Evolutionary conservation across 768 basidiomycete genomes (phyloP).

Genomic region (Tricholoma terreum): DNA sequence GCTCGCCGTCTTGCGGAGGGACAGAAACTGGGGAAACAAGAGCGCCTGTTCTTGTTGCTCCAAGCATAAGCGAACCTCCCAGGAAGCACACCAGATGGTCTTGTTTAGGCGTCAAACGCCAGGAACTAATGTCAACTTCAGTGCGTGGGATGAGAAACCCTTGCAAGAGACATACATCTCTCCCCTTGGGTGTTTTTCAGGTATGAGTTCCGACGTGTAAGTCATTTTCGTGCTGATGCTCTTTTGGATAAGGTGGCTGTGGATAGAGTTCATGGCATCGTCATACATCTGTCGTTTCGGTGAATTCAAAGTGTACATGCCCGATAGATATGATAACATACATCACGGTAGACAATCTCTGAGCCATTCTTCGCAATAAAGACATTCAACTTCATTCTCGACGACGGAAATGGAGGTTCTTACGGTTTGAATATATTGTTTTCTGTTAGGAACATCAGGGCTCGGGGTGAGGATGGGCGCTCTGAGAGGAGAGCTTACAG

Average conservation of each 20-base stretch:
- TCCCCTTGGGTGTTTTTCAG: conserved; percentile 42
- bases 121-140: conserved; percentile 42
- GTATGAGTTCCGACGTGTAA: conserved; percentile 82
- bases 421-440: conserved; percentile 84
- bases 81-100: conserved; percentile 97
- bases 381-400: not conserved
- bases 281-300: conserved; percentile 79
- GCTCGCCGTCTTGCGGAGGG: conserved; percentile 61
- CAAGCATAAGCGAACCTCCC: conserved; percentile 87
- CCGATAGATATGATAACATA: conserved; percentile 27
- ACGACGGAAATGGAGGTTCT: conserved; percentile 2
- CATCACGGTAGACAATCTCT: conserved; percentile 75
- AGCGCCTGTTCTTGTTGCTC: conserved; percentile 70
- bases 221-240: conserved; percentile 57
- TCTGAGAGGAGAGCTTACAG: conserved; percentile 43
- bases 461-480: not conserved
- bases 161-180: conserved; percentile 31
- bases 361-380: conserved; percentile 52
- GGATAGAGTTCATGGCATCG: conserved; percentile 79
- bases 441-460: conserved; percentile 31
- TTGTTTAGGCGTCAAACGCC: conserved; percentile 83
- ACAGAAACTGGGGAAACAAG: conserved; percentile 52
- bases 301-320: not conserved
- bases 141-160: not conserved
- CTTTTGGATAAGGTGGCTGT: conserved; percentile 66